Evolutionary conservation across 768 basidiomycete species (phyloP), one percentile per base, ranked within the genome.

Genomic region (Psilocybe cubensis): DNA sequence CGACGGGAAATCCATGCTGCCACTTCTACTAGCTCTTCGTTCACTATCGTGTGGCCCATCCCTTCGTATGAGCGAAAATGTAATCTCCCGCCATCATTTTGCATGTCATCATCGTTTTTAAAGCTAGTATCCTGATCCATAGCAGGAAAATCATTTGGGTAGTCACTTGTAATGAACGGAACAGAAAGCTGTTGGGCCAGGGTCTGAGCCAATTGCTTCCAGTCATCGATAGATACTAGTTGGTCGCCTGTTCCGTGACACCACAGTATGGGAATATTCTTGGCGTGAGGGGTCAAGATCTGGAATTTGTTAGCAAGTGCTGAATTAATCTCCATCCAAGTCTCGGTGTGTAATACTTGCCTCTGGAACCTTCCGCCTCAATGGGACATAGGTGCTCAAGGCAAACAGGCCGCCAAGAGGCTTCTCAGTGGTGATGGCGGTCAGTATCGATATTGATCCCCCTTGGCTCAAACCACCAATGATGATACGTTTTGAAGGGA

Each of bases 391-490:
- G 4, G 83, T 83, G 47, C 87, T 88, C 56, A 92, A 71, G 3
- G 79, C 74, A 38, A 79, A 78, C 18, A 87, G 65, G 1, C 90
- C 89, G 0, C 74, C 89, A 8, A 89, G 73, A 54, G 78, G 81
- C 50, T 81, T 74, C 29, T 63, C 58, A 1, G 69, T 76, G 1
- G 79, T 85, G 44, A 91, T 66, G 4, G 79, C 86, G 2, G 81
- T 80, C 52, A 89, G 70, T 9, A 87, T 70, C 3, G 82, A 76
- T 54, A 90, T 76, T 3, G 84, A 82, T 38, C 81, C 86, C 18
- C 88, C 90, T 67, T 92, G 90, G 49, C 82, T 85, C 66, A 91
- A 83, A 0, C 91, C 91, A 5, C 88, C 91, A n/a, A 92, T 59
- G 38, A 92, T 78, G 58, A 91, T 84, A 40, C 85, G 78, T 29